Evolutionary conservation across 768 basidiomycete genomes (phyloP).

Genomic region (Omphalotus guepiniiformis): DNA sequence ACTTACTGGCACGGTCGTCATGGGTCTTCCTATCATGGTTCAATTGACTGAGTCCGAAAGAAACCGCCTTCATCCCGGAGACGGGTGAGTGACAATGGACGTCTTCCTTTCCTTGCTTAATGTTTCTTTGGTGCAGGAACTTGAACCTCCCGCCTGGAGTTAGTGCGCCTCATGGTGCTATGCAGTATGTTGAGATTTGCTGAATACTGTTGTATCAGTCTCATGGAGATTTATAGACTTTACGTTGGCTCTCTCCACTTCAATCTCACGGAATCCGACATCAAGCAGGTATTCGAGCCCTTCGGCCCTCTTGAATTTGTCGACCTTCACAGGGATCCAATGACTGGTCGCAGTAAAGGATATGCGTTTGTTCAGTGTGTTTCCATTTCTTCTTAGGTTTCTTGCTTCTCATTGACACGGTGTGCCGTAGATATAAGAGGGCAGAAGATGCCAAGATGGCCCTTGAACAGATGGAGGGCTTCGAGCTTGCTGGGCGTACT

Average conservation of each 20-base stretch:
- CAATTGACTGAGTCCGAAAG: constrained; percentile 97
- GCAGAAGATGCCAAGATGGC: constrained; percentile 96
- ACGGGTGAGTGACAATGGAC: constrained; percentile 52
- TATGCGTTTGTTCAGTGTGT: constrained; percentile 96
- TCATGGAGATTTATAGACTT: constrained; percentile 47
- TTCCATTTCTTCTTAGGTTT: not conserved
- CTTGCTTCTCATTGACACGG: constrained; percentile 3
- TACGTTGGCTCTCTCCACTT: constrained; percentile 97
- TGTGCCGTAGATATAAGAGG: constrained; percentile 68
- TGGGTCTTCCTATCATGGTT: constrained; percentile 97
- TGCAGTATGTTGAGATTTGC: constrained; percentile 58
- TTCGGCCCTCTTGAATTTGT: constrained; percentile 98
- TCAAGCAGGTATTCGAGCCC: constrained; percentile 98
- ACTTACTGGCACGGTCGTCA: constrained; percentile 91
- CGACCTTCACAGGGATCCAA: constrained; percentile 93
- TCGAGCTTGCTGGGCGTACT: constrained; percentile 92
- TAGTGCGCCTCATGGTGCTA: constrained; percentile 73
- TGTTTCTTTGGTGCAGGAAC: constrained; percentile 41
- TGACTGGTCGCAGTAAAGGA: constrained; percentile 94
- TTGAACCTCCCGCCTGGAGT: constrained; percentile 84
- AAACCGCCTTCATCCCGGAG: constrained; percentile 84
- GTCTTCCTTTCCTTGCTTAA: constrained; percentile 8
- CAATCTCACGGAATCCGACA: constrained; percentile 94
- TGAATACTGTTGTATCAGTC: not conserved
- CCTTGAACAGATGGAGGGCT: constrained; percentile 97